phyloP scores from a whole-genome alignment of 345 rosid species.

The Draba incana region DNA sequence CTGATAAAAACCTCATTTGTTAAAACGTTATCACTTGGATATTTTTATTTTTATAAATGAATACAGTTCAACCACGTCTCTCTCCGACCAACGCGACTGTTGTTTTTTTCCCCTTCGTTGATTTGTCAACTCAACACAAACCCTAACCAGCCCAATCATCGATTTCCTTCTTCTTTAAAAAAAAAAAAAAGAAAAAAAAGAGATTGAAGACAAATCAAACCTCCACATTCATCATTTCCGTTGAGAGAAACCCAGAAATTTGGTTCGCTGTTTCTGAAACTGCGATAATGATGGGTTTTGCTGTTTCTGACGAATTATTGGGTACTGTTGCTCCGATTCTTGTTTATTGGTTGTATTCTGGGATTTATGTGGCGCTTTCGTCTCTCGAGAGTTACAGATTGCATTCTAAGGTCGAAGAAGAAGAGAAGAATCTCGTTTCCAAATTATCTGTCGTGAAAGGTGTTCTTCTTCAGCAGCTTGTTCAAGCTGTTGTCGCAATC shows the following conservation, averaged over 20 bases:
- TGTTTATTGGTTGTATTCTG: constrained; percentile 86
- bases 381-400: constrained; percentile 66
- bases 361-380: constrained; percentile 61
- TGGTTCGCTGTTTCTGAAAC: constrained; percentile 30
- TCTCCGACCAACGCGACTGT: constrained; percentile 1
- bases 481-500: constrained; percentile 81
- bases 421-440: constrained; percentile 77
- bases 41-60: constrained; percentile 16
- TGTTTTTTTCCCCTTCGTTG: constrained; percentile 18
- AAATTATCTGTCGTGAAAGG: constrained; percentile 73
- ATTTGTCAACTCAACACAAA: constrained; percentile 38
- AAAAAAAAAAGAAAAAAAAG: background rate
- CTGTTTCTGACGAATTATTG: constrained; percentile 73
- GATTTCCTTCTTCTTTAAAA: background rate
- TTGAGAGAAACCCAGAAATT: background rate
- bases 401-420: constrained; percentile 79
- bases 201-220: too few species aligned
- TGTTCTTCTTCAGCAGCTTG: constrained; percentile 76
- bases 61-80: constrained; percentile 37
- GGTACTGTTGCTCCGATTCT: constrained; percentile 76
- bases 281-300: constrained; percentile 52
- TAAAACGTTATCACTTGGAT: background rate
- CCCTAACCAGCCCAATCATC: constrained; percentile 33
- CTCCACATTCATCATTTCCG: background rate
- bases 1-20: too few species aligned